Percentiles rank a stretch among this genome's conserved stretches.
These are phyloP conservation scores for Gelatoporia subvermispora DNA, from an alignment of 768 basidiomycete genomes.

Conservation along the genomic window DNA sequence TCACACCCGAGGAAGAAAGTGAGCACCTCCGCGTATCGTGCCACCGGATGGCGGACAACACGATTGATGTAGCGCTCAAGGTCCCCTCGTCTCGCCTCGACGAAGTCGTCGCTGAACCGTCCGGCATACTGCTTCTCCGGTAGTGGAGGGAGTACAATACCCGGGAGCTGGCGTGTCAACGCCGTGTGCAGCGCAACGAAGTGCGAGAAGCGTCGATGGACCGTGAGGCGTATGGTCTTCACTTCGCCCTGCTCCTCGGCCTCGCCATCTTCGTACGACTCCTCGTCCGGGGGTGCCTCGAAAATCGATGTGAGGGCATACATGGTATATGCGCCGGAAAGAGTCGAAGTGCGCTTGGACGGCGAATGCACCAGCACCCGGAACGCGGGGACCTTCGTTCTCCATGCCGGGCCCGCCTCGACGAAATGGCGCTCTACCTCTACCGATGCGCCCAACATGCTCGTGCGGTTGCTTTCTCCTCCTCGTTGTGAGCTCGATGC, in stretches of 20 bases:
- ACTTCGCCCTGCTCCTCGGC: conserved; percentile 18
- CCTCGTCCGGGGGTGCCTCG: conserved; percentile 22
- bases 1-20: conserved; percentile 79
- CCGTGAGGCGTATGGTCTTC: conserved; percentile 55
- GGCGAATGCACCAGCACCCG: conserved; percentile 76
- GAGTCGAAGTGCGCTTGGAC: conserved; percentile 60
- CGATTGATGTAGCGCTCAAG: conserved; percentile 72
- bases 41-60: conserved; percentile 70
- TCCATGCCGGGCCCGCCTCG: conserved; percentile 70
- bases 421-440: conserved; percentile 71
- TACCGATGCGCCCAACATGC: conserved; percentile 6
- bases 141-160: conserved; percentile 73
- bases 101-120: conserved; percentile 74
- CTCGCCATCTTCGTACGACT: conserved; percentile 3
- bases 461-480: conserved; percentile 21
- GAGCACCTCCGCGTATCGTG: conserved; percentile 72
- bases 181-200: conserved; percentile 76
- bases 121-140: conserved; percentile 86
- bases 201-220: conserved; percentile 79
- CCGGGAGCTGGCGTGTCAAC: conserved; percentile 62
- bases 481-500: conserved; percentile 28
- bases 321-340: conserved; percentile 69
- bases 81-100: conserved; percentile 78
- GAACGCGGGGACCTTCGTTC: conserved; percentile 67
- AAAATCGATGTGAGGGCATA: conserved; percentile 79